Percentiles rank a stretch among this genome's conserved stretches.
phyloP scores from a whole-genome alignment of 2,329 filamentous ascomycete genomes.

The Penicillium sp. region DNA sequence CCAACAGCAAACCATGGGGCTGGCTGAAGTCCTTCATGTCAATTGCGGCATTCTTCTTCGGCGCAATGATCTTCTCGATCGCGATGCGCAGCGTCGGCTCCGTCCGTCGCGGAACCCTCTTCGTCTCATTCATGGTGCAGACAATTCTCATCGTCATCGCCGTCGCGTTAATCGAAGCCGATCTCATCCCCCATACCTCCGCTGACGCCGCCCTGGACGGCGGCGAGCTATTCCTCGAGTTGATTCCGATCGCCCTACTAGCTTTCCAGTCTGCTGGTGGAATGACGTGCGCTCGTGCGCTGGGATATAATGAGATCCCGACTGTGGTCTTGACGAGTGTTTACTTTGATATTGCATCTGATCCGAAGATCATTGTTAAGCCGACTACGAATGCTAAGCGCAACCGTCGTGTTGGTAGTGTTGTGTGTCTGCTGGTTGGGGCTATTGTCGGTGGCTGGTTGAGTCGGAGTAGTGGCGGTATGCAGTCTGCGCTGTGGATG shows the following conservation, averaged over 20 bases:
- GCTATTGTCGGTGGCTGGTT: constrained; percentile 45
- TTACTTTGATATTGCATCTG: constrained; percentile 47
- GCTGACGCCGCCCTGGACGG: constrained; percentile 20
- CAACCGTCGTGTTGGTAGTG: constrained; percentile 38
- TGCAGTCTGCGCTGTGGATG: constrained; percentile 45
- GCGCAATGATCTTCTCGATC: constrained; percentile 41
- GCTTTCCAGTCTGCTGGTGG: constrained; percentile 48
- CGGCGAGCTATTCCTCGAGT: constrained; percentile 37
- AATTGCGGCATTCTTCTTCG: constrained; percentile 43
- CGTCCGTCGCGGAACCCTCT: constrained; percentile 36
- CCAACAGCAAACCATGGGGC: constrained; percentile 39
- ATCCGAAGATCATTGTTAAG: constrained; percentile 35
- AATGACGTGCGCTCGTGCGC: constrained; percentile 42
- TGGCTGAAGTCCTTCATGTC: constrained; percentile 47
- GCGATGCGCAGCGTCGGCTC: constrained; percentile 38
- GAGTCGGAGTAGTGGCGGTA: constrained; percentile 42
- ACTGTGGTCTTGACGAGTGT: constrained; percentile 48
- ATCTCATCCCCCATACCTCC: constrained; percentile 37
- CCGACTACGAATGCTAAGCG: constrained; percentile 41
- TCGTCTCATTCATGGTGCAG: constrained; percentile 44
- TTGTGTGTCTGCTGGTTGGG: constrained; percentile 39
- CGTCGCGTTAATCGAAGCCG: constrained; percentile 39
- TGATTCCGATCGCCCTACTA: constrained; percentile 44
- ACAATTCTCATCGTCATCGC: constrained; percentile 40
- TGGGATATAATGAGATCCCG: constrained; percentile 46